Percentiles rank a stretch among this genome's conserved stretches.
These are phyloP conservation scores for Purpureocillium lavendulum DNA, from an alignment of 2,329 filamentous ascomycete genomes.

Conservation along the genomic window DNA sequence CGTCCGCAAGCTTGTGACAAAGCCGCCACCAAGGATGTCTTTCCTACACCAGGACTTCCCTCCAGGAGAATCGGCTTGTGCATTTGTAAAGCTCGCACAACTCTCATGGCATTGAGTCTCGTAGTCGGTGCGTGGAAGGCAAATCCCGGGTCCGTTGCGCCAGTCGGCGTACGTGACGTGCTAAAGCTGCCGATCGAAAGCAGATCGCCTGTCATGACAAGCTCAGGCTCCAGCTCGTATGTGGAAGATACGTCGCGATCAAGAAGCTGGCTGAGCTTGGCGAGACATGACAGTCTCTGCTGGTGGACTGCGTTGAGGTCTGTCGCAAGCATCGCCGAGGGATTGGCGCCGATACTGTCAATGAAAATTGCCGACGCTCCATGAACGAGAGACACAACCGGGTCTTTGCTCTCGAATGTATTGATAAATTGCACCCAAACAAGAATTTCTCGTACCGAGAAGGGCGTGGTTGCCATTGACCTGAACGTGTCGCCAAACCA, in stretches of 20 bases:
- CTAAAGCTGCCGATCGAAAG: conserved; percentile 70
- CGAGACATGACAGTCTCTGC: conserved; percentile 66
- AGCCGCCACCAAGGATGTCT: conserved; percentile 86
- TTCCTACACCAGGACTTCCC: conserved; percentile 95
- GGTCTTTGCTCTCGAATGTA: conserved; percentile 40
- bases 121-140: conserved; percentile 88
- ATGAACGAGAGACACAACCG: conserved; percentile 52
- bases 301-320: conserved; percentile 59
- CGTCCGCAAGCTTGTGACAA: conserved; percentile 72
- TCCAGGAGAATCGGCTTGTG: conserved; percentile 89
- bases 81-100: conserved; percentile 81
- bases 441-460: conserved; percentile 87
- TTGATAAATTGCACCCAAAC: conserved; percentile 95
- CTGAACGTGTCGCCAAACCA: conserved; percentile 88
- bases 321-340: conserved; percentile 74
- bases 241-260: conserved; percentile 50
- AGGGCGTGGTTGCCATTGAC: conserved; percentile 62
- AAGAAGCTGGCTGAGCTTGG: conserved; percentile 62
- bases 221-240: conserved; percentile 55
- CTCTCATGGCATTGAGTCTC: conserved; percentile 79
- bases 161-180: conserved; percentile 43
- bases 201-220: conserved; percentile 41
- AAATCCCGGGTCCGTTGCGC: conserved; percentile 23
- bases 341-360: conserved; percentile 90
- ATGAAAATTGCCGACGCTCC: conserved; percentile 94